Evolutionary conservation across 495 filamentous ascomycete species (phyloP).

Genomic region (Penicillium longicatenatum): DNA sequence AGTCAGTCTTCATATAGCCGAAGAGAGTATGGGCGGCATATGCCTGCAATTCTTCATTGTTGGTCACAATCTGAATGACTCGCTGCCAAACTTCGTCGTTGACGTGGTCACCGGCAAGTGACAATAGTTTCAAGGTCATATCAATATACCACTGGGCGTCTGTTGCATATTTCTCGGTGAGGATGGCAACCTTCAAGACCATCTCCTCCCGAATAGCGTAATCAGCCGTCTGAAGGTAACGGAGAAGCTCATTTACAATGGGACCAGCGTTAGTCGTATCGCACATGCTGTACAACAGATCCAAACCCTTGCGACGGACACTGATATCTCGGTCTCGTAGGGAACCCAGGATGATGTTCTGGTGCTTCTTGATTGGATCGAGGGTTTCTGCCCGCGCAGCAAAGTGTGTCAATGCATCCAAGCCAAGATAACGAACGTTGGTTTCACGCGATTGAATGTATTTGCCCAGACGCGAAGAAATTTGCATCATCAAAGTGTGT

Average conservation of each 20-base stretch:
- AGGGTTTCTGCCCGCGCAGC: constrained; percentile 93
- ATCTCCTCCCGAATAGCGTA: constrained; percentile 98
- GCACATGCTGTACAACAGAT: constrained; percentile 99
- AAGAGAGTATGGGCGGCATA: constrained; percentile 94
- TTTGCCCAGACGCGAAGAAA: constrained; percentile 88
- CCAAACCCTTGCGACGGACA: constrained; percentile 91
- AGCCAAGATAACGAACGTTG: constrained; percentile 93
- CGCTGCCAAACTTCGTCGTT: constrained; percentile 99
- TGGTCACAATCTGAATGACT: constrained; percentile 98
- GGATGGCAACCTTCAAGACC: constrained; percentile 97
- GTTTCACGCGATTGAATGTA: constrained; percentile 98
- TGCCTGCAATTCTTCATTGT: constrained; percentile 97
- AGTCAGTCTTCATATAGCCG: constrained; percentile 86
- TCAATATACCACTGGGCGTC: constrained; percentile 99
- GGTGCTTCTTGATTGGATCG: constrained; percentile 97
- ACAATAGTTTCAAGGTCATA: constrained; percentile 90
- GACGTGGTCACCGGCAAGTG: constrained; percentile 96
- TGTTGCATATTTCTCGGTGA: constrained; percentile 98
- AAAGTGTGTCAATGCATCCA: constrained; percentile 98
- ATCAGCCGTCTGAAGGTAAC: constrained; percentile 94
- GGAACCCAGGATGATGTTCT: constrained; percentile 91
- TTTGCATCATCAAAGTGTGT: constrained; percentile 92
- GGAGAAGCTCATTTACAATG: constrained; percentile 90
- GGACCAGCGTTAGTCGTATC: constrained; percentile 87
- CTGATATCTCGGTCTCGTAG: constrained; percentile 96